Percentiles rank a stretch among this genome's conserved stretches.
These are phyloP conservation scores for Fusarium heterosporum DNA, from an alignment of 2,329 filamentous ascomycete genomes.

Conservation along the genomic window DNA sequence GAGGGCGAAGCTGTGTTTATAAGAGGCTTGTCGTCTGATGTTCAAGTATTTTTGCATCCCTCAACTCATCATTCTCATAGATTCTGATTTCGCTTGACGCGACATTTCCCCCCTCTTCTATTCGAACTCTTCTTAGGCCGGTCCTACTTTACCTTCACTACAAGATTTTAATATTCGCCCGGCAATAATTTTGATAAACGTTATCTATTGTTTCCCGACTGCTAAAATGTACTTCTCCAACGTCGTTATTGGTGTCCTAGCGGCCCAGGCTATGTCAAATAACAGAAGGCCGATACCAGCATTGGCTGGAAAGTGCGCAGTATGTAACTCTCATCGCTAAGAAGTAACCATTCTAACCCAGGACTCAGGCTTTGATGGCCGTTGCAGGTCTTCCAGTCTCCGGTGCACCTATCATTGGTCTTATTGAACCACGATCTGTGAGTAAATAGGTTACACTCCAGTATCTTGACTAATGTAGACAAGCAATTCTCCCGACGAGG, in stretches of 20 bases:
- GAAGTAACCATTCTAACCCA: accelerated
- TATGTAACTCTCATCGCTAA: not conserved
- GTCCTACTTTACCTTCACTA: not conserved
- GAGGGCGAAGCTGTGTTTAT: conserved; percentile 1
- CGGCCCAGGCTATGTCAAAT: conserved; percentile 22
- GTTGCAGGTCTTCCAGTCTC: conserved; percentile 18
- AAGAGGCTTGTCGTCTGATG: conserved; percentile 8
- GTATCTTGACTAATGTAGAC: not conserved
- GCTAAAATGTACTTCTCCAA: conserved; percentile 26
- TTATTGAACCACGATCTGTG: conserved; percentile 12
- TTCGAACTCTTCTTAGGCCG: not conserved
- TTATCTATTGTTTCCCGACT: accelerated
- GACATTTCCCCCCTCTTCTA: not conserved
- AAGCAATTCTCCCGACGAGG: conserved; percentile 1
- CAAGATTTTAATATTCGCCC: not conserved
- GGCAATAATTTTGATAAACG: not conserved
- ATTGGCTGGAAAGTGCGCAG: conserved; percentile 10
- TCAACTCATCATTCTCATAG: not conserved
- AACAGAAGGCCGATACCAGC: not conserved
- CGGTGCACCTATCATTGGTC: conserved; percentile 17
- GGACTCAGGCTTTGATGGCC: conserved; percentile 19
- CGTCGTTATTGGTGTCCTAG: conserved; percentile 19
- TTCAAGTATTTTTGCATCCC: not conserved
- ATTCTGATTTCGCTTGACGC: conserved; percentile 24
- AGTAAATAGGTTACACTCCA: accelerated